Base-by-base conservation (phyloP, 352 stramenopile genomes). In the Phytopythium sindhum region DNA sequence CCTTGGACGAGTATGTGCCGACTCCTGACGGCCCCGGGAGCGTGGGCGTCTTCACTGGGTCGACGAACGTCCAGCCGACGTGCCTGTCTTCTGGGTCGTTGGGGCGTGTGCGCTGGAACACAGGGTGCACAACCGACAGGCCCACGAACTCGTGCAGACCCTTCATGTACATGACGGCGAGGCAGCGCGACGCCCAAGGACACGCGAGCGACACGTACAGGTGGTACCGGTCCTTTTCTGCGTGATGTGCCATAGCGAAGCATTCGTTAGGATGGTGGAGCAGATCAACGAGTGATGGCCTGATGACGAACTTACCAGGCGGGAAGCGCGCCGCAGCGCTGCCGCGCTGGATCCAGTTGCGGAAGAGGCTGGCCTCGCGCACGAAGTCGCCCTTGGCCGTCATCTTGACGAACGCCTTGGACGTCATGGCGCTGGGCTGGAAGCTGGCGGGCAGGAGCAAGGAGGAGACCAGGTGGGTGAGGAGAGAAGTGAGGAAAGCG, bases 151-250 rank as follows among this genome's bases (percentile, higher is more conserved):
- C 79, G 56, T 98, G 76, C 39, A 99, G 74, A 19, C 91, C 90
- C 69, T 98, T 98, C 12, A 98, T 50, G 10, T 86, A 75, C 60
- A 90, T 76, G 15, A 91, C 71, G 24, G 89, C 80, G 17, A 96
- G 60, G 42, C 76, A 85, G 11, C 75, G 75, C 0, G 65, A 74
- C 10, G 75, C 75, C 70, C 73, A 80, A 24, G 95, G 95, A 80
- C 94, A 98, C 11, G 93, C 94, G 48, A 93, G 80, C 54, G 88
- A 91, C n/a, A 97, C 78, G 74, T 97, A 97, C 28, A 98, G 68
- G 74, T 98, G 91, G 66, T 99, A 82, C 21, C 72, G 68, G n/a
- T 72, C 29, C 47, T 73, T 76, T 33, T 78, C 67, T 77, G 41
- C 8, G 12, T n/a, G n/a, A n/a, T n/a, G n/a, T n/a, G 11, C 28